Percentiles rank a stretch among this genome's conserved stretches.
Conservation (phyloP, 768 basidiomycete species). For the Mycena filopes region DNA sequence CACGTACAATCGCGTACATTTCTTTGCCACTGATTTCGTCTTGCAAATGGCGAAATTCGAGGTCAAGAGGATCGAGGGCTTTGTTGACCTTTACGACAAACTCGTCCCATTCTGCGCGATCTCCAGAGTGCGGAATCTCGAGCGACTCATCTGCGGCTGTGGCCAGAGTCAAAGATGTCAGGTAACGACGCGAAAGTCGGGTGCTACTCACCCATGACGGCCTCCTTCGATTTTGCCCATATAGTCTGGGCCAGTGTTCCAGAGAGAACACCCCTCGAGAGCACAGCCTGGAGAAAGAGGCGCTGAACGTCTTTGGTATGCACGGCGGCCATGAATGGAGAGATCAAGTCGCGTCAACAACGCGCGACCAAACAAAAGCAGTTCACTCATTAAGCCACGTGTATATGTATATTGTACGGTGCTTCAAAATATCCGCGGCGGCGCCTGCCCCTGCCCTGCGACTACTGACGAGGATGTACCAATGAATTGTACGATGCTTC, state of each 20-base stretch:
- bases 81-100: constrained; percentile 72
- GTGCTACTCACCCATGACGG: constrained; percentile 66
- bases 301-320: constrained; percentile 73
- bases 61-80: constrained; percentile 73
- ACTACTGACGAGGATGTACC: too few species aligned
- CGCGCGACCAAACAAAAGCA: constrained; percentile 10
- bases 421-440: neutral
- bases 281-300: constrained; percentile 81
- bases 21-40: constrained; percentile 74
- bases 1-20: constrained; percentile 75
- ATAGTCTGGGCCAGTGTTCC: constrained; percentile 69
- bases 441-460: too few species aligned
- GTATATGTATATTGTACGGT: constrained; percentile 5
- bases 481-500: neutral
- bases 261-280: constrained; percentile 78
- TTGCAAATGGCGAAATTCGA: constrained; percentile 72
- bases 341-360: constrained; percentile 12
- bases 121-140: constrained; percentile 53
- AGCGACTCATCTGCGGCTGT: constrained; percentile 66
- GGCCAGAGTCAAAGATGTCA: constrained; percentile 21
- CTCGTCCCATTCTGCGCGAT: constrained; percentile 62
- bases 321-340: constrained; percentile 47
- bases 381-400: neutral
- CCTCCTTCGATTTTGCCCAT: constrained; percentile 74
- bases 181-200: constrained; percentile 1